A percentile compares a stretch with the other conserved stretches of the same genome.
Evolutionary conservation across 805 yeast species (phyloP).

Genomic region (Henningerozyma blattae): DNA sequence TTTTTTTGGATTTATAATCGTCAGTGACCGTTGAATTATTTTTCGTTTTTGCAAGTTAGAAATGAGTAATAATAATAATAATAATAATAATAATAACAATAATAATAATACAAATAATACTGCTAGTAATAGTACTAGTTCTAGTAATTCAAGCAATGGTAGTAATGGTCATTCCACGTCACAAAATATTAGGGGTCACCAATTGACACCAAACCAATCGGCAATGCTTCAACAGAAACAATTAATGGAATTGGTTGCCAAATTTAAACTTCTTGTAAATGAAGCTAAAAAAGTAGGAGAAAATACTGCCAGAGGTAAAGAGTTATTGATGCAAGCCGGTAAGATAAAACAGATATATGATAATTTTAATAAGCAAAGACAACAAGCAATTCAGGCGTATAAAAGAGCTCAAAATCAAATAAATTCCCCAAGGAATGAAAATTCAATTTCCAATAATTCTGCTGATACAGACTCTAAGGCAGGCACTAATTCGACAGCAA

Average conservation of each 20-base stretch:
- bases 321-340: constrained; percentile 50
- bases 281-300: constrained; percentile 52
- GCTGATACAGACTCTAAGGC: no score
- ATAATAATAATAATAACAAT: no score
- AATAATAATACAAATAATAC: no score
- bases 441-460: neutral
- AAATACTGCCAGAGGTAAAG: constrained; percentile 48
- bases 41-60: no score
- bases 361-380: constrained; percentile 33
- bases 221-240: constrained; percentile 10
- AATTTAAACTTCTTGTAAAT: constrained; percentile 44
- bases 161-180: neutral
- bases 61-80: no score
- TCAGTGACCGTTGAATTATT: no score
- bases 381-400: constrained; percentile 1
- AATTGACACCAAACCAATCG: neutral
- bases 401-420: constrained; percentile 1
- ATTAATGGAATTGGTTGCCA: constrained; percentile 44
- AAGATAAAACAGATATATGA: constrained; percentile 48
- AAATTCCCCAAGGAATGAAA: constrained; percentile 2
- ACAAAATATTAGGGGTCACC: neutral
- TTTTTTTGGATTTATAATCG: no score
- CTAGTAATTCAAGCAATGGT: neutral
- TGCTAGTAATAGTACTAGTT: no score
- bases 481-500: no score